Evolutionary conservation across 1,139 yeast species (phyloP), one percentile per base, ranked within the genome.

Genomic region (Blastobotrys apis): DNA sequence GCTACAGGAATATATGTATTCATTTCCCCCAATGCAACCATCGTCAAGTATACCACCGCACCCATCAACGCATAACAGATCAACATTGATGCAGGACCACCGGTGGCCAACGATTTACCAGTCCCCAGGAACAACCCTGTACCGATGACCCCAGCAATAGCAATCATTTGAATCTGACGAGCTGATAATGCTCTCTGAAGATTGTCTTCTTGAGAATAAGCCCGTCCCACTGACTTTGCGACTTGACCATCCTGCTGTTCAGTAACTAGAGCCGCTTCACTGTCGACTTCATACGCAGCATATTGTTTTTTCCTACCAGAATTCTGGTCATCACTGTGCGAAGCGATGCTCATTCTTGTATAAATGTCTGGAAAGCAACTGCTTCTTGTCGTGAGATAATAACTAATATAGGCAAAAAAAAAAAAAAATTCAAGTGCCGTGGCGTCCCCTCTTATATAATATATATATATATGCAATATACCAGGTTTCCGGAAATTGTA

Each of bases 21-120:
- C 84, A 80, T 79, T 58, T 80, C 86, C 16, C 85, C 86, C 38
- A 80, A 64, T 22, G 76, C 63, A 39, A 78, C 60, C 80, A 80
- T 75, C 22, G 81, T 75, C 48, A 75, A 61, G 49, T 74, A 79
- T 6, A 78, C 81, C 33, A 77, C 61, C 3, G 69, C 39, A 2
- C 81, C 81, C 51, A 75, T 71, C 32, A 78, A 63, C 16, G 65
- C 41, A 52, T 76, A 78, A 27, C 76, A 67, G 17, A 78, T 59
- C 32, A 78, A 62, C 53, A 75, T 63, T 19, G 79, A 69, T 12
- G 74, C 70, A 2, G 82, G 82, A 9, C 83, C 83, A 25, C 78
- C 78, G n/a, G 58, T 64, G 5, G 75, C 71, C 39, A 78, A 63
- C 6, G 78, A 67, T 51, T 69, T 71, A 26, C 80, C 80, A 0